These are phyloP conservation scores for Axilococcus clingmanii DNA, from an alignment of 139 green algal genomes.

Conservation along the genomic window DNA sequence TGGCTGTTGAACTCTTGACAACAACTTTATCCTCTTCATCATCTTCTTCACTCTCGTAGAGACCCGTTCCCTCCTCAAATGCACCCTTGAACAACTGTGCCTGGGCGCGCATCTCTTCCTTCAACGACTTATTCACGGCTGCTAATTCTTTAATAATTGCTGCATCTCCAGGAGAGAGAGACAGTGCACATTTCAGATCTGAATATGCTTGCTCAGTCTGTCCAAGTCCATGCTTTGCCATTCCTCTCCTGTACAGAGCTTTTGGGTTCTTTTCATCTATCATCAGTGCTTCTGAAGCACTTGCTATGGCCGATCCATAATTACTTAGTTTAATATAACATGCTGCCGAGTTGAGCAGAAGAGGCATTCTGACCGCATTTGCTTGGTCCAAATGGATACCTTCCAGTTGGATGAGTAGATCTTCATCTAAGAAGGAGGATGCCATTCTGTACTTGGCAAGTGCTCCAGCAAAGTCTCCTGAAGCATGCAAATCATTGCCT, in stretches of 20 bases:
- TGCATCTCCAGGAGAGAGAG: slow-evolving; percentile 6
- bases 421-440: slow-evolving; percentile 66
- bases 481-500: slow-evolving; percentile 57
- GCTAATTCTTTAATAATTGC: slow-evolving; percentile 14
- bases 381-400: slow-evolving; percentile 51
- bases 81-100: neutral
- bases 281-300: slow-evolving; percentile 25
- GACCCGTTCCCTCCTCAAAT: neutral
- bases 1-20: neutral
- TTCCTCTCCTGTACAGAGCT: slow-evolving; percentile 61
- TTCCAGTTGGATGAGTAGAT: slow-evolving; percentile 74
- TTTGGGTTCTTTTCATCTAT: slow-evolving; percentile 36
- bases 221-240: slow-evolving; percentile 36
- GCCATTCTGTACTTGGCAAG: slow-evolving; percentile 54
- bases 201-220: slow-evolving; percentile 44
- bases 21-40: neutral
- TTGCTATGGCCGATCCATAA: slow-evolving; percentile 38
- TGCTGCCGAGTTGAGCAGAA: slow-evolving; percentile 59
- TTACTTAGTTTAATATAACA: slow-evolving; percentile 47
- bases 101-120: neutral
- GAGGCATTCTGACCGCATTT: slow-evolving; percentile 29
- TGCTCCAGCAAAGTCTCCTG: slow-evolving; percentile 30
- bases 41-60: neutral
- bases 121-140: slow-evolving; percentile 17
- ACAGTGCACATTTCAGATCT: slow-evolving; percentile 43